Conservation (phyloP, 345 rosid species). For the Acer yangbiense region DNA sequence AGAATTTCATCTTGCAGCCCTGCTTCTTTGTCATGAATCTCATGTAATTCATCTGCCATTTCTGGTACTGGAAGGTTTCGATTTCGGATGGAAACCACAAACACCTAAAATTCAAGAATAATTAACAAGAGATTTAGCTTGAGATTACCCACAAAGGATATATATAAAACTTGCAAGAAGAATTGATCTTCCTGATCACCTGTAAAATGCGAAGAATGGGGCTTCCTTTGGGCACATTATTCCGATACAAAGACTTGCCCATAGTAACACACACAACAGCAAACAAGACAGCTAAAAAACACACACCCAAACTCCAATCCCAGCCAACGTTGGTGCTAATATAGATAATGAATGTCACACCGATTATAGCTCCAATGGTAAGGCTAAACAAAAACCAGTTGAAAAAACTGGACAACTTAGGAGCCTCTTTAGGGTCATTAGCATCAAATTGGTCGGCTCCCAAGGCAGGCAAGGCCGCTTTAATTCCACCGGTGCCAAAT, state of each 20-base stretch:
- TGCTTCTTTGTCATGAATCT: conserved; percentile 45
- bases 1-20: conserved; percentile 41
- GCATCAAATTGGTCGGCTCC: conserved; percentile 70
- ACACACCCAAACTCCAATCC: conserved; percentile 53
- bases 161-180: neutral
- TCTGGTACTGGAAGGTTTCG: conserved; percentile 44
- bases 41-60: conserved; percentile 43
- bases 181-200: conserved; percentile 25
- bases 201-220: conserved; percentile 49
- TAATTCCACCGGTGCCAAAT: conserved; percentile 54
- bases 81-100: conserved; percentile 48
- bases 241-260: conserved; percentile 60
- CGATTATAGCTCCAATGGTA: conserved; percentile 43
- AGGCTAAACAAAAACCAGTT: conserved; percentile 68
- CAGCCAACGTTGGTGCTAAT: conserved; percentile 52
- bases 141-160: neutral
- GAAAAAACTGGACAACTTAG: conserved; percentile 51
- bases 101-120: conserved; percentile 31
- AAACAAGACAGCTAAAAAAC: conserved; percentile 34
- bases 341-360: conserved; percentile 59
- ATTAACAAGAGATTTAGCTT: neutral
- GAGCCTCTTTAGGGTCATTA: conserved; percentile 48
- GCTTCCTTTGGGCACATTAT: conserved; percentile 47
- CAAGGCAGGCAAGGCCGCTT: conserved; percentile 52
- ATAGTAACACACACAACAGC: conserved; percentile 32